phyloP scores from a whole-genome alignment of 495 filamentous ascomycete genomes.

The Pseudoneurospora amorphoporcata region DNA sequence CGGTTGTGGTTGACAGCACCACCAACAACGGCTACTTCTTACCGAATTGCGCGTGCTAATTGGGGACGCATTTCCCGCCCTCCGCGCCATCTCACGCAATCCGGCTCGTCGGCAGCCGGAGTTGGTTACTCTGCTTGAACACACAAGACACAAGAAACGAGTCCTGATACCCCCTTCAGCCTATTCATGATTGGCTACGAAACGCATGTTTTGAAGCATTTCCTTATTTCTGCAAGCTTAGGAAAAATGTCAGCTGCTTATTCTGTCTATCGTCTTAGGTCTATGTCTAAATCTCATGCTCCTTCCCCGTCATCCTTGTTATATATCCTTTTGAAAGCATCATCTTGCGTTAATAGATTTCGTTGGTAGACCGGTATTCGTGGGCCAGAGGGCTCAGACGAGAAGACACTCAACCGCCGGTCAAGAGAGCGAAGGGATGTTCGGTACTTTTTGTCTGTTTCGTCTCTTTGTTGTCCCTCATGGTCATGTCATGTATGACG shows the following conservation, averaged over 20 bases:
- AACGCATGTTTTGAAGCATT: background rate
- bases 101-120: background rate
- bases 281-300: background rate
- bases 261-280: background rate
- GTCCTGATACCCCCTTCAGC: background rate
- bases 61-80: background rate
- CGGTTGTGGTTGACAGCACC: slow-evolving; percentile 5
- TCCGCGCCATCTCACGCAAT: background rate
- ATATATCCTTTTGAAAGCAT: background rate
- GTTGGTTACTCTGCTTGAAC: background rate
- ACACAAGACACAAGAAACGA: background rate
- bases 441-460: background rate
- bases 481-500: background rate
- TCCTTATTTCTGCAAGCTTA: background rate
- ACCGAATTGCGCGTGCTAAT: slow-evolving; percentile 14
- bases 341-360: background rate
- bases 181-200: background rate
- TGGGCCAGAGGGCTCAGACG: background rate
- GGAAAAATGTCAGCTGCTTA: background rate
- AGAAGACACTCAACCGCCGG: background rate
- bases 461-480: background rate
- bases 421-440: background rate
- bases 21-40: background rate
- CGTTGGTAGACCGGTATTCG: background rate
- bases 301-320: background rate